A percentile compares a stretch with the other conserved stretches of the same genome.
Evolutionary conservation across 257 asterid species (phyloP).

Genomic region (Marsdenia floribunda): DNA sequence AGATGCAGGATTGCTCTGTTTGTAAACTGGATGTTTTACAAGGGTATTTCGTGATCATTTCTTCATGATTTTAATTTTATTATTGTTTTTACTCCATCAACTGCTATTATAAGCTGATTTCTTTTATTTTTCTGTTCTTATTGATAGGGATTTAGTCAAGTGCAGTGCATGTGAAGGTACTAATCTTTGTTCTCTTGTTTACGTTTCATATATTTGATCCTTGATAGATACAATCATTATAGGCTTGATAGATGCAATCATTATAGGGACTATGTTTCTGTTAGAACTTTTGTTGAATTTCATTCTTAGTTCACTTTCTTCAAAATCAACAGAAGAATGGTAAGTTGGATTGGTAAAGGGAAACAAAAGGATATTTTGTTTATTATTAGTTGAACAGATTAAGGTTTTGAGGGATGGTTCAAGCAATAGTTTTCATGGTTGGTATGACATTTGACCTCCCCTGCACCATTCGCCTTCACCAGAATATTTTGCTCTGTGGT

Average conservation of each 20-base stretch:
- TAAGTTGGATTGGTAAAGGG: neutral
- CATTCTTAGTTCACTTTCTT: neutral
- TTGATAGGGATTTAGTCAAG: slow-evolving; percentile 53
- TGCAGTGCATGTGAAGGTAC: slow-evolving; percentile 81
- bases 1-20: slow-evolving; percentile 39
- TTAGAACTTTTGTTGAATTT: neutral
- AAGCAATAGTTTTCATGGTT: neutral
- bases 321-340: neutral
- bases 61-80: slow-evolving; percentile 3
- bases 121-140: slow-evolving; percentile 4
- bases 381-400: neutral
- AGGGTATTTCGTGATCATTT: slow-evolving; percentile 43
- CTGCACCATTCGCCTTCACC: neutral
- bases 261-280: neutral
- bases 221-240: neutral
- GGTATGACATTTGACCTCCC: neutral
- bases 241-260: slow-evolving; percentile 1
- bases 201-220: neutral
- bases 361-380: neutral
- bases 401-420: neutral
- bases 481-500: neutral
- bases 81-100: neutral
- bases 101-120: slow-evolving; percentile 6
- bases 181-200: slow-evolving; percentile 4
- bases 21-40: slow-evolving; percentile 49